A percentile compares a stretch with the other conserved stretches of the same genome.
phyloP scores from a whole-genome alignment of 1,284 basidiomycete species.

The Fomes fomentarius region DNA sequence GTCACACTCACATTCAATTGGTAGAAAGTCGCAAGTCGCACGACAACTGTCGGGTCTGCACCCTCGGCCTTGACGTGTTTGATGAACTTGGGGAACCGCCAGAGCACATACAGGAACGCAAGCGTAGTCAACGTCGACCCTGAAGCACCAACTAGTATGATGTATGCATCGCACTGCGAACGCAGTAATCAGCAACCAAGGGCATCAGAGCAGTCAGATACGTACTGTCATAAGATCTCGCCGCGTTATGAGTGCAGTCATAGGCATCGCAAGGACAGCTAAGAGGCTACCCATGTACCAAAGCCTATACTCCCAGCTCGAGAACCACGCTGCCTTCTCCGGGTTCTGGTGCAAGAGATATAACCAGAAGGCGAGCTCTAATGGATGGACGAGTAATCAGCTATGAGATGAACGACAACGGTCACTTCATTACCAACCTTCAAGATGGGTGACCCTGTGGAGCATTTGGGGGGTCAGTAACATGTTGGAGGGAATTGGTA shows the following conservation, averaged over 20 bases:
- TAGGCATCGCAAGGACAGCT: slow-evolving; percentile 68
- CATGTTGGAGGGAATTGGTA: background rate
- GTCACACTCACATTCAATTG: slow-evolving; percentile 65
- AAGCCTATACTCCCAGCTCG: slow-evolving; percentile 40
- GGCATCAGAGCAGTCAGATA: background rate
- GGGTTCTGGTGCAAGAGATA: slow-evolving; percentile 76
- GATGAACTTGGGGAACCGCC: slow-evolving; percentile 69
- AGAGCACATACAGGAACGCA: slow-evolving; percentile 67
- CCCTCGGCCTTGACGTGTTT: slow-evolving; percentile 67
- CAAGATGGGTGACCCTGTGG: slow-evolving; percentile 75
- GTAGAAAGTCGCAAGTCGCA: slow-evolving; percentile 71
- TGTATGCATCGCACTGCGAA: slow-evolving; percentile 65
- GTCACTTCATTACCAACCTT: slow-evolving; percentile 48
- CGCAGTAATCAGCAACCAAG: background rate
- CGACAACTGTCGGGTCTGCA: slow-evolving; percentile 69
- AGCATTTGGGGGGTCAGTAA: background rate
- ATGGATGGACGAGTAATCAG: background rate
- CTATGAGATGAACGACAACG: background rate
- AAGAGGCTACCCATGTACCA: slow-evolving; percentile 53
- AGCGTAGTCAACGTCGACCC: slow-evolving; percentile 67
- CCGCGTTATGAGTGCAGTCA: slow-evolving; percentile 62
- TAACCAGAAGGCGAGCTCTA: slow-evolving; percentile 78
- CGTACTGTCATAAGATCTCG: slow-evolving; percentile 55
- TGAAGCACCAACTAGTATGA: slow-evolving; percentile 67
- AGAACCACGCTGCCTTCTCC: slow-evolving; percentile 68